These are phyloP conservation scores for Simplicillium aogashimaense DNA, from an alignment of 2,329 filamentous ascomycete species.

Conservation along the genomic window DNA sequence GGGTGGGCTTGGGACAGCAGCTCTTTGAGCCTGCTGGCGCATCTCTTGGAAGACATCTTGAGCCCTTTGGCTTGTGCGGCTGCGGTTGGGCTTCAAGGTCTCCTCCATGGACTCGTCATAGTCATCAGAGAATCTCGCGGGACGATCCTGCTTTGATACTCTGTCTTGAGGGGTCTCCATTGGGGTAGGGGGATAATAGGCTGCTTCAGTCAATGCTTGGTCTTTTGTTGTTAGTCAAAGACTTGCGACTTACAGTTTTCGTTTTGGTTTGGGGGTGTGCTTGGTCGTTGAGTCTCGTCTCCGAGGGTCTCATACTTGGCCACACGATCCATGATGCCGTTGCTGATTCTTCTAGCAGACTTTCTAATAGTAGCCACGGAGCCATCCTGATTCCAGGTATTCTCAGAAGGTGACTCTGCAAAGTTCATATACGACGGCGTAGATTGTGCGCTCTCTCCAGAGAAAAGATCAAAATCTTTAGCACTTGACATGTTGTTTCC, in stretches of 20 bases:
- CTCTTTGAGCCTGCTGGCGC: slow-evolving; percentile 42
- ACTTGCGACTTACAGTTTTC: slow-evolving; percentile 39
- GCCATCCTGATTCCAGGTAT: slow-evolving; percentile 42
- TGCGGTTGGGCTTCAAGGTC: slow-evolving; percentile 48
- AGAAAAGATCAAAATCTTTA: slow-evolving; percentile 42
- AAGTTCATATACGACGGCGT: slow-evolving; percentile 41
- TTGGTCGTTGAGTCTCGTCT: slow-evolving; percentile 38
- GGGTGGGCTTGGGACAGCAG: slow-evolving; percentile 44
- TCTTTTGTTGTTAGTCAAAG: slow-evolving; percentile 2
- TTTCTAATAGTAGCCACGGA: slow-evolving; percentile 32
- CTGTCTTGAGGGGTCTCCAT: slow-evolving; percentile 50
- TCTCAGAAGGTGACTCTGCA: slow-evolving; percentile 32
- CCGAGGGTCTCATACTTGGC: slow-evolving; percentile 47
- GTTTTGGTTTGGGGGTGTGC: slow-evolving; percentile 54
- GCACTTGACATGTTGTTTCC: slow-evolving; percentile 27
- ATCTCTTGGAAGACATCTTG: slow-evolving; percentile 49
- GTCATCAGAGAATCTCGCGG: slow-evolving; percentile 45
- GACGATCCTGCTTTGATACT: slow-evolving; percentile 28
- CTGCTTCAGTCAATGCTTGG: slow-evolving; percentile 20
- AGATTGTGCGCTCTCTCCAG: slow-evolving; percentile 32
- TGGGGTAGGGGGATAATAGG: slow-evolving; percentile 58
- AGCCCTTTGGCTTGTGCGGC: slow-evolving; percentile 29
- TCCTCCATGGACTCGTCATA: slow-evolving; percentile 60
- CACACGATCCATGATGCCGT: slow-evolving; percentile 50
- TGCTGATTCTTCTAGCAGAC: slow-evolving; percentile 41